Evolutionary conservation across 768 basidiomycete species (phyloP).

Genomic region (Leccinum incarnatum): DNA sequence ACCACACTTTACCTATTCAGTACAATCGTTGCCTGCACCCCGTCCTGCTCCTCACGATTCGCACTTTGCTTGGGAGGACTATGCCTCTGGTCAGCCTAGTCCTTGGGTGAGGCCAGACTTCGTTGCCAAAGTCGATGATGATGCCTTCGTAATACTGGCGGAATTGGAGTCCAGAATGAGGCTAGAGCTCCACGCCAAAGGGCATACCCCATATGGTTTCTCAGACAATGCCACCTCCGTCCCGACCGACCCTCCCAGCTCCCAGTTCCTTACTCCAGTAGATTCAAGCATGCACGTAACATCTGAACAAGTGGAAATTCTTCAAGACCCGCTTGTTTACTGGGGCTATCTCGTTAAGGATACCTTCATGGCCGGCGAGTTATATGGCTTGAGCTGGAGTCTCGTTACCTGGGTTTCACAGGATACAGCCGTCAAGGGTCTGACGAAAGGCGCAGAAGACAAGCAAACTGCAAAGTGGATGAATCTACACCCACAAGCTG

Average conservation of each 20-base stretch:
- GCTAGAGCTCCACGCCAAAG: conserved; percentile 59
- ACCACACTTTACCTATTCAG: conserved; percentile 65
- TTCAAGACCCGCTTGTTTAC: conserved; percentile 70
- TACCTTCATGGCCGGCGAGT: conserved; percentile 92
- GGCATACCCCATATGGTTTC: conserved; percentile 25
- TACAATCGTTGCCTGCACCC: conserved; percentile 52
- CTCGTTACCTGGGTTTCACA: conserved; percentile 85
- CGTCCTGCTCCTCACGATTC: conserved; percentile 73
- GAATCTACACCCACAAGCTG: conserved; percentile 73
- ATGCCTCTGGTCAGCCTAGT: conserved; percentile 38
- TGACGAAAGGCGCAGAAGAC: conserved; percentile 85
- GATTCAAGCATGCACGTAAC: not conserved
- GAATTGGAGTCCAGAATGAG: conserved; percentile 91
- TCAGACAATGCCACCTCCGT: conserved; percentile 9
- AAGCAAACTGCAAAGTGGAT: conserved; percentile 95
- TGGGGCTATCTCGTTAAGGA: conserved; percentile 93
- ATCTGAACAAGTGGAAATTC: conserved; percentile 9
- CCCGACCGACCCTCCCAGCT: not conserved
- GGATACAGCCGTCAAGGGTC: conserved; percentile 61
- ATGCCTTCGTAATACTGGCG: conserved; percentile 91
- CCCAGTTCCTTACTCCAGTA: not conserved
- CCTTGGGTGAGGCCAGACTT: conserved; percentile 89
- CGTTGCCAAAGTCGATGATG: conserved; percentile 93
- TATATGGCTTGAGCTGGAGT: conserved; percentile 87
- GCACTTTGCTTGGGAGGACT: conserved; percentile 51